Evolutionary conservation across 768 basidiomycete genomes (phyloP).

Genomic region (Piloderma croceum): DNA sequence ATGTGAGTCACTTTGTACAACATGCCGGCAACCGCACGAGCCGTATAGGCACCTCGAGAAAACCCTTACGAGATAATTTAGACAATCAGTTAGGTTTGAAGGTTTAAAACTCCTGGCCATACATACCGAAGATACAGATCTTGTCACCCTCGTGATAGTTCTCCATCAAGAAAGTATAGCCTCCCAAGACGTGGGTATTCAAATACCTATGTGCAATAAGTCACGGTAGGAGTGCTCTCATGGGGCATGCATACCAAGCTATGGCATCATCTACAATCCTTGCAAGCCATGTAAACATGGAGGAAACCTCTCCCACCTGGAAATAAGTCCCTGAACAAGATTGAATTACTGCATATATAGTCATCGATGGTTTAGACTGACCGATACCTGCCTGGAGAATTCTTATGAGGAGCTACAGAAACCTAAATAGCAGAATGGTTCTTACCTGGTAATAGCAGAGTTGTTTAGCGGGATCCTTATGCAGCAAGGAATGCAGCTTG

Average conservation of each 20-base stretch:
- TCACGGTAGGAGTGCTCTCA: background rate
- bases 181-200: conserved; percentile 64
- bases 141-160: conserved; percentile 70
- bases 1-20: conserved; percentile 73
- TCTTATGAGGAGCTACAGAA: too few relatives aligned
- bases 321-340: conserved; percentile 36
- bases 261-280: conserved; percentile 61
- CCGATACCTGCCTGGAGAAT: too few relatives aligned
- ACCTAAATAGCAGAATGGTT: too few relatives aligned
- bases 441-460: conserved; percentile 68
- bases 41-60: conserved; percentile 64
- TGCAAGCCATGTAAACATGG: conserved; percentile 52
- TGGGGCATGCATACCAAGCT: conserved; percentile 52
- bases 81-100: conserved; percentile 10
- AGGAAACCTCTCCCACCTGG: conserved; percentile 61
- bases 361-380: too few relatives aligned
- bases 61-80: conserved; percentile 47
- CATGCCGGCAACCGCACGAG: conserved; percentile 71
- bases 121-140: conserved; percentile 65
- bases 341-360: background rate
- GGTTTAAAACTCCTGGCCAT: background rate
- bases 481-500: conserved; percentile 61
- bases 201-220: conserved; percentile 49
- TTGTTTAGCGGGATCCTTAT: conserved; percentile 54
- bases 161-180: conserved; percentile 76